Conservation (phyloP, 164 flowering plant genomes). For the Litsea cubeba region DNA sequence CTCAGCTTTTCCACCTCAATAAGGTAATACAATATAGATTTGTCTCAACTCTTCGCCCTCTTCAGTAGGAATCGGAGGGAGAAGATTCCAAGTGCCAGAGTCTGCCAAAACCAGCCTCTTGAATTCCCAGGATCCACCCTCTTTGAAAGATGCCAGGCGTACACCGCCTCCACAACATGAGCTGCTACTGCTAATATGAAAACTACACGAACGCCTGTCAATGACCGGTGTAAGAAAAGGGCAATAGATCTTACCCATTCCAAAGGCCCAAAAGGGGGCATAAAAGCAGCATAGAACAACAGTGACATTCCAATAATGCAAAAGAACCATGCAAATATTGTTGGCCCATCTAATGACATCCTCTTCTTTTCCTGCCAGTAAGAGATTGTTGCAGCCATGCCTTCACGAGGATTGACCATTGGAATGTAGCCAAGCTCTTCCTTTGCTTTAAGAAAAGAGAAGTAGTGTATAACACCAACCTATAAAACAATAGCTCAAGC, state of each 20-base stretch:
- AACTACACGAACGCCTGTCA: conserved; percentile 25
- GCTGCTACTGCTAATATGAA: conserved; percentile 26
- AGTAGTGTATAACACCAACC: conserved; percentile 95
- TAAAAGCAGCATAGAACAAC: conserved; percentile 48
- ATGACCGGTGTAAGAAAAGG: conserved; percentile 55
- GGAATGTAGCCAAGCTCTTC: conserved; percentile 85
- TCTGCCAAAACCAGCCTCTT: conserved; percentile 92
- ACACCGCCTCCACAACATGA: conserved; percentile 63
- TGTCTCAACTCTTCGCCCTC: conserved; percentile 33
- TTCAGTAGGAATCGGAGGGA: conserved; percentile 65
- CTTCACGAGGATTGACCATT: conserved; percentile 67
- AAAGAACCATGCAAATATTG: conserved; percentile 62
- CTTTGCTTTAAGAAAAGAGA: conserved; percentile 75
- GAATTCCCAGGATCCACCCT: conserved; percentile 74
- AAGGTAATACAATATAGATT: no score
- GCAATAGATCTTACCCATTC: conserved; percentile 30
- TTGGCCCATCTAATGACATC: conserved; percentile 72
- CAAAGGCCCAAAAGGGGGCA: conserved; percentile 63
- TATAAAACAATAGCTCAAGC: conserved; percentile 18
- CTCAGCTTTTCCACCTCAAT: no score
- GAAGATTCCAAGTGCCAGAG: conserved; percentile 58
- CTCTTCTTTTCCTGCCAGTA: conserved; percentile 73
- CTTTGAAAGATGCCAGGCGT: conserved; percentile 72
- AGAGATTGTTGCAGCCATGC: conserved; percentile 78
- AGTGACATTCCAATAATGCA: conserved; percentile 48